Base-by-base conservation (phyloP, 1,284 basidiomycete species). In the Stygiomarasmius scandens region DNA sequence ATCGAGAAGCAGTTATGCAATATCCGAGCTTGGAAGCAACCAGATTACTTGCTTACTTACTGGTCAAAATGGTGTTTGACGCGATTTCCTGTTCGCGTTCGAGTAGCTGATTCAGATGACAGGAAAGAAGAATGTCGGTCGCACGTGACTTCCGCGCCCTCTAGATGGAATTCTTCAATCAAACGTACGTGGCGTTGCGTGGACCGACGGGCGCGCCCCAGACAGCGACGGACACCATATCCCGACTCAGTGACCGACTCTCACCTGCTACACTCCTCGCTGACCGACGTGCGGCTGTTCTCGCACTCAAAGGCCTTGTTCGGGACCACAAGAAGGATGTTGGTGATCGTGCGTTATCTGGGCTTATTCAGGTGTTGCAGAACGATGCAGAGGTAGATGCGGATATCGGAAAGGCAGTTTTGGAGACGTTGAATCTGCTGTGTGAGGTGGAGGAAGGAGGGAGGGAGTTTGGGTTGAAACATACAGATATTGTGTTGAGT, bases 271-370 rank as follows among this genome's bases (percentile, higher is more conserved):
- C 92, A 0, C 84, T 92, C 34, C 85, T 95, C 34, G 90, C 95
- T 45, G 96, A 98, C 75, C 83, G 96, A 64, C 85, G 94, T 52
- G 96, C 96, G 19, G 92, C 96, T 0, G 89, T 99, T 9, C 79
- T 98, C 45, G 86, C 94, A 0, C 83, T 99, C 64, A 98, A 98
- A 71, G 95, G 95, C 14, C 85, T 98, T 50, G 82, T 90, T 49
- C 84, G 95, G 55, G 96, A 97, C 74, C 95, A 92, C 80, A 95
- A 92, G 70, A 81, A 86, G 59, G 93, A 96, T 58, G 90, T 97
- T 20, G 94, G 92, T 11, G 80, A 84, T 61, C 79, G 81, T 52
- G 90, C 93, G 1, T 77, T 98, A 14, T 76, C 82, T 4, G 89
- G 92, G 1, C 82, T 97, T 4, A 72, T 96, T 5, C 86, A 90